Evolutionary conservation across 2,329 filamentous ascomycete species (phyloP), one percentile per base, ranked within the genome.

Genomic region (Calonectria honghensis): DNA sequence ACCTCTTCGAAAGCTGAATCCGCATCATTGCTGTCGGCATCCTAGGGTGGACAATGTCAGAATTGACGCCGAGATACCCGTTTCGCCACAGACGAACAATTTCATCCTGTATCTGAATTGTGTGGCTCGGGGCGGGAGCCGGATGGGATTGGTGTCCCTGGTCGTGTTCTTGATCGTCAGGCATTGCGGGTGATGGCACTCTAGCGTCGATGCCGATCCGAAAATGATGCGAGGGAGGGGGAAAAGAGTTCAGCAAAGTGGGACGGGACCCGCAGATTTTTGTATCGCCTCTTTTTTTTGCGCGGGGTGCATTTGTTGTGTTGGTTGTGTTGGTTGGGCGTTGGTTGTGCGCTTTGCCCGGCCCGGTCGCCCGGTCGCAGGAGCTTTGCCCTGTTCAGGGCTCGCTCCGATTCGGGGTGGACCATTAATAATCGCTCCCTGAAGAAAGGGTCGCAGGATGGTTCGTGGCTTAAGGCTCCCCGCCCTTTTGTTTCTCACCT

Each of bases 1-100:
- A 63, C 57, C 57, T 63, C 57, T 41, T 63, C 57, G 9, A 41
- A 63, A 16, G 57, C 57, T 18, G 57, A 63, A 41, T 63, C 57
- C 16, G 57, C 35, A 27, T 63, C 57, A 3, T 63, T 45, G 24
- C 20, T 10, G 24, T 63, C 57, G 5, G 57, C 57, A 13, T 29
- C 57, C 57, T 63, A 10, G 4, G n/a, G n/a, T 9, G n/a, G 10
- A 13, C 1, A 41, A 13, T 11, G 57, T 63, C 24, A 63, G 35
- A 41, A 20, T 18, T 39, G 4, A 41, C 5, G 18, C 13, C 11
- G 6, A 2, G 31, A 6, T 13, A 24, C 7, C 5, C 4, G 31
- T 5, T 41, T 41, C 4, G 11, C 4, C 2, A 7, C 27, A 31
- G 14, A 63, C 57, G 9, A 41, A 63, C 57, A 13, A 63, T 63